Base-by-base conservation (phyloP, 2,329 filamentous ascomycete species). In the Esteya vermicola region DNA sequence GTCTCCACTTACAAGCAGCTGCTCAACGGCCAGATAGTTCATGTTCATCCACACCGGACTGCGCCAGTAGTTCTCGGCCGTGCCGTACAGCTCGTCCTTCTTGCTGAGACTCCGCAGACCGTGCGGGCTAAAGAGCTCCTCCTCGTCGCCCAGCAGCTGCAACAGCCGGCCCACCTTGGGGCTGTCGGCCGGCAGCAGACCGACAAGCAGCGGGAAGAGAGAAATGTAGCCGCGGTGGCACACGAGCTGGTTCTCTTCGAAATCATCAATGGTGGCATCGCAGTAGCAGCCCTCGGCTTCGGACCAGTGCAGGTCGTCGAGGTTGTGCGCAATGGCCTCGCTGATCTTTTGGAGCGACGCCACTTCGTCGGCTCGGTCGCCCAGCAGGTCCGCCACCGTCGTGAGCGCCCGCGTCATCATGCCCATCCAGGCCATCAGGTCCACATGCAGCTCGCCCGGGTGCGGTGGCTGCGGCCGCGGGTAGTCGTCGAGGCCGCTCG, bases 211-310 rank as follows among this genome's bases (percentile, higher is more conserved):
- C 2, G 91, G 91, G 59, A 94, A 91, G 22, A 98, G 68, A 19
- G 85, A 91, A 49, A 96, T 77, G 54, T 98, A 98, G 18, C 91
- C 91, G 61, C 93, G 94, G 65, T 96, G 91, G 63, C 91, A 98
- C 32, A 95, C 85, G 18, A 91, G 78, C 27, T 70, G 60, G 52
- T 85, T 79, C 61, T 98, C 91, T 58, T 98, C 91, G 54, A 84
- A 98, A 45, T 86, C 86, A 52, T 98, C 89, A 44, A 98, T 82
- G 0, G 85, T 95, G 1, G 86, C 85, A 57, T 98, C 91, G 57
- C 91, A 98, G 64, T 86, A 98, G 46, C 81, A 83, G 42, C 84
- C 77, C 4, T 79, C 72, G 50, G 79, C 70, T 41, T 84, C 73
- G 16, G 80, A 82, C 91, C 91, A 98, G 62, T 98, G 91, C 30